A percentile compares a stretch with the other conserved stretches of the same genome.
Evolutionary conservation across 805 yeast genomes (phyloP).

Genomic region (Saccharomycodes ludwigii): DNA sequence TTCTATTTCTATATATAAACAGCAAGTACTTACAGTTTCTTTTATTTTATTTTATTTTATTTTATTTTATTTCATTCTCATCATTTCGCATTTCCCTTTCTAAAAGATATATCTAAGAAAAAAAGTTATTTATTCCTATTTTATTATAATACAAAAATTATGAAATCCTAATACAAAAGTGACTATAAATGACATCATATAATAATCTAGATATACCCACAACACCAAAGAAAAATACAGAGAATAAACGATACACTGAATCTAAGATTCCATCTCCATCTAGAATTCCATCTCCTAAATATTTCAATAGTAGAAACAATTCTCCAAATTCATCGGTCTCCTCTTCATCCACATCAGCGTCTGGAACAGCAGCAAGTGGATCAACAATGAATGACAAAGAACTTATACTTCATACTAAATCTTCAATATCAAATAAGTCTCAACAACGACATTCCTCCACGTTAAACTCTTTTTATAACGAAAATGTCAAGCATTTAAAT

Average conservation of each 20-base stretch:
- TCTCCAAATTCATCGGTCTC: conserved; percentile 5
- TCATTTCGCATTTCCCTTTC: no score
- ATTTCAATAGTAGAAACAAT: conserved; percentile 8
- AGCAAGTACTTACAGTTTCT: no score
- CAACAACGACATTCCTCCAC: conserved; percentile 8
- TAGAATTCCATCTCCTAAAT: conserved; percentile 10
- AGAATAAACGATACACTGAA: neutral
- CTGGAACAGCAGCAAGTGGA: neutral
- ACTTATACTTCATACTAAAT: neutral
- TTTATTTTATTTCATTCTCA: no score
- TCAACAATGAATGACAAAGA: neutral
- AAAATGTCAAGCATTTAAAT: conserved; percentile 20
- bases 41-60: no score
- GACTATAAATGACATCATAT: no score
- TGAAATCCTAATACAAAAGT: no score
- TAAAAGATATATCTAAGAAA: no score
- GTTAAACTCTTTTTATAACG: conserved; percentile 20
- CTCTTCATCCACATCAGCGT: conserved; percentile 4
- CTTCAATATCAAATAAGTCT: neutral
- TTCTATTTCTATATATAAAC: no score
- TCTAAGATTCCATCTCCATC: conserved; percentile 15
- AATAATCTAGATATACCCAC: conserved; percentile 9
- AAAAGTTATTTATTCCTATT: no score
- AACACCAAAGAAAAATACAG: conserved; percentile 10
- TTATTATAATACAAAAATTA: no score